Base-by-base conservation (phyloP, 2,329 filamentous ascomycete species). In the Fusarium pilosicola region DNA sequence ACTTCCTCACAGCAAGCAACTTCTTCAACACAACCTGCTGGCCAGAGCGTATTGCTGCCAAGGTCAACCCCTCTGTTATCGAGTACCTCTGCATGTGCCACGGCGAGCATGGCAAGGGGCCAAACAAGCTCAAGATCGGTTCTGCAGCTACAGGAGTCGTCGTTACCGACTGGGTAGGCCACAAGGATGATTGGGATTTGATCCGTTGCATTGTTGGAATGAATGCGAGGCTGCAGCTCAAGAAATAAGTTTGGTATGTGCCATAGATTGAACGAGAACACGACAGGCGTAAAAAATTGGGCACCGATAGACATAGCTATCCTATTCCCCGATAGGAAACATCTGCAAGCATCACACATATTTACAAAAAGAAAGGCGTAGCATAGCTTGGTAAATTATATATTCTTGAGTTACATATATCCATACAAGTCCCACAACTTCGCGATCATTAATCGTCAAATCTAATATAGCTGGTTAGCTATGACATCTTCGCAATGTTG, bases 11-110 rank as follows among this genome's bases (percentile, higher is more conserved):
- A 75, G 96, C 92, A 2, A 96, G 93, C 81, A 98, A 98, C 84
- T 98, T 98, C 85, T 98, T 96, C 91, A 95, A 94, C 74, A 87
- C 92, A 3, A 91, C 90, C 62, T 97, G 95, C 82, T 99, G 96
- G 96, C 96, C 96, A 1, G 95, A 97, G 82, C 92, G 90, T 79
- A 94, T 99, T 80, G 96, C 96, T 3, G 92, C 90, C 26, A 94
- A 93, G 84, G 88, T 97, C 55, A 98, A 98, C 84, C 93, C 95
- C 24, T 91, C 92, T 5, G 88, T 91, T 61, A 80, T 91, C 65
- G 89, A 91, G 76, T 90, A 91, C 79, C 81, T 92, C 34, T 92
- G 90, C 79, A 83, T 85, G 73, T 83, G 83, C 18, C 90, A 92
- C 79, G 88, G 86, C 51, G 85, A 86, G 70, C 79, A 83, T 12